These are phyloP conservation scores for Paramecium bursaria DNA, from an alignment of 73 alveolate genomes.

Conservation along the genomic window DNA sequence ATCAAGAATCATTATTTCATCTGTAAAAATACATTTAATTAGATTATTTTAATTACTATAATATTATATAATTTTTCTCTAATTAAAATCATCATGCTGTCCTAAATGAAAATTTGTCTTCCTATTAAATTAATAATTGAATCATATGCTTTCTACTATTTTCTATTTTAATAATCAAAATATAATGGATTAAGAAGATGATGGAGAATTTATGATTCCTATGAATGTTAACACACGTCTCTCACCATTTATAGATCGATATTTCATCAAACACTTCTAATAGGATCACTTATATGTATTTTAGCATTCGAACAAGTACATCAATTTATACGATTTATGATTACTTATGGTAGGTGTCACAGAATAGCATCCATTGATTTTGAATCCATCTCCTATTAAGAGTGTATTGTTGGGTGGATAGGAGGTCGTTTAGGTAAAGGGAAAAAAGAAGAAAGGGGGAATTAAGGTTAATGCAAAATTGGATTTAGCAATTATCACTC, in stretches of 20 bases:
- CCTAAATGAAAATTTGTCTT: too few species aligned
- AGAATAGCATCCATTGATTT: conserved; percentile 6
- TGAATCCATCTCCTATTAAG: neutral
- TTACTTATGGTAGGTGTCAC: conserved; percentile 4
- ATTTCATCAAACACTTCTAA: conserved; percentile 14
- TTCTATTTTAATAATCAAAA: too few species aligned
- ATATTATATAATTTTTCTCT: too few species aligned
- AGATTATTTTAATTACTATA: too few species aligned
- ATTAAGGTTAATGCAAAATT: conserved; percentile 14
- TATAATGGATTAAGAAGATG: too few species aligned
- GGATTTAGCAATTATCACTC: neutral
- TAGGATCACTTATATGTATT: conserved; percentile 25
- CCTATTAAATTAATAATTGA: too few species aligned
- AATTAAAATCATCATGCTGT: too few species aligned
- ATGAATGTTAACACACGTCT: conserved; percentile 13
- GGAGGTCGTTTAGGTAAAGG: conserved; percentile 9
- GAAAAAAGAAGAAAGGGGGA: conserved; percentile 60
- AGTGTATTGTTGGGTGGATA: neutral
- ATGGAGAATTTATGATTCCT: conserved; percentile 50
- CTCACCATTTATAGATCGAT: conserved; percentile 28
- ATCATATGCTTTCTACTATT: too few species aligned
- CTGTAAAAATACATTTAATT: too few species aligned
- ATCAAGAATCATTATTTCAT: too few species aligned
- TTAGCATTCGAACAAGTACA: conserved; percentile 50
- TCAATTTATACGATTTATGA: too few species aligned